phyloP scores from a whole-genome alignment of 257 asterid genomes.

The Fraxinus anomala region DNA sequence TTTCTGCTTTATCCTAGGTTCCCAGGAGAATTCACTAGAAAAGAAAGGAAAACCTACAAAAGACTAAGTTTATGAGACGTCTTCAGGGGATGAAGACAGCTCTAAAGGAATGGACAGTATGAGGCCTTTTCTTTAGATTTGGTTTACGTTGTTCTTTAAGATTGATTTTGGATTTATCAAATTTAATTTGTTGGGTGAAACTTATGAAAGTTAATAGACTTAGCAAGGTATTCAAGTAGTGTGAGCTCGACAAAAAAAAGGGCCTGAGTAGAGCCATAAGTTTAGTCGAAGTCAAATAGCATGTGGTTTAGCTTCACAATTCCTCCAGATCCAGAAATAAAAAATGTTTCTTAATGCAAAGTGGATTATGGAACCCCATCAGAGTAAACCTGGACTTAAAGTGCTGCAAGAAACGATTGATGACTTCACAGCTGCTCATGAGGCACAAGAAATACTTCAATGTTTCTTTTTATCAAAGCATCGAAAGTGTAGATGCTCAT shows the following conservation, averaged over 20 bases:
- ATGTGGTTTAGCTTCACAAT: background rate
- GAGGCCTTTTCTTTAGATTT: slow-evolving; percentile 27
- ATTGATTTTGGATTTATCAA: background rate
- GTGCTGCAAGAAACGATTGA: slow-evolving; percentile 79
- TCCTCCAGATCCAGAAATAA: slow-evolving; percentile 6
- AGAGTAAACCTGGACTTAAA: slow-evolving; percentile 71
- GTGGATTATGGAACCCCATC: slow-evolving; percentile 71
- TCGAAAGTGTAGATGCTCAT: background rate
- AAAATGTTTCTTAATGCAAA: slow-evolving; percentile 50
- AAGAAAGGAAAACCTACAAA: slow-evolving; percentile 41
- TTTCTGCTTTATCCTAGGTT: slow-evolving; percentile 11
- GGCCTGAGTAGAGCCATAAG: background rate
- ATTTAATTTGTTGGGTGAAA: slow-evolving; percentile 14
- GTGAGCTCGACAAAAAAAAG: background rate
- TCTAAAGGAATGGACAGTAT: slow-evolving; percentile 85
- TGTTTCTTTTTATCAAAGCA: no score
- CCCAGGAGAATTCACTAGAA: slow-evolving; percentile 33
- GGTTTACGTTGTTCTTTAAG: background rate
- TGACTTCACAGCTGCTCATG: slow-evolving; percentile 70
- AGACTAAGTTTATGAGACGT: slow-evolving; percentile 64
- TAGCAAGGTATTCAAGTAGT: slow-evolving; percentile 8
- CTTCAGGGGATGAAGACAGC: slow-evolving; percentile 82
- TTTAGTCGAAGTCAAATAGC: background rate
- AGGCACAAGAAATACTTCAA: slow-evolving; percentile 42
- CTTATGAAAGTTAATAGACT: background rate